These are phyloP conservation scores for Aphanomyces euteiches DNA, from an alignment of 352 stramenopile species.

Conservation along the genomic window DNA sequence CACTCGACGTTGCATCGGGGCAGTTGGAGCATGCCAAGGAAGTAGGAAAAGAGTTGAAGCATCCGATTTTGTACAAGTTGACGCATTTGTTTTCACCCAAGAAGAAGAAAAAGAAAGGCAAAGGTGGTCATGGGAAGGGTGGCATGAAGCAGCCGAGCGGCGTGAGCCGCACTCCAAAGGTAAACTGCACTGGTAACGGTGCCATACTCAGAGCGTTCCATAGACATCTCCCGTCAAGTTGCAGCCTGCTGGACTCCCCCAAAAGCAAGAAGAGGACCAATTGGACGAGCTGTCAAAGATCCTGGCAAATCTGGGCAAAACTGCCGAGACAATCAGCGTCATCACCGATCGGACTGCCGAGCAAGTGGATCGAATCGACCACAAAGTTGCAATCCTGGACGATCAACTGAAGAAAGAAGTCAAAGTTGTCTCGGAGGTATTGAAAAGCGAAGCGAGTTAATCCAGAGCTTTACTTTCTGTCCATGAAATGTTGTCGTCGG, in stretches of 20 bases:
- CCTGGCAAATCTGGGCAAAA: constrained; percentile 64
- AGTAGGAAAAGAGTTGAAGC: constrained; percentile 64
- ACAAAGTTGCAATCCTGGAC: constrained; percentile 62
- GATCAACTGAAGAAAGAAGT: constrained; percentile 64
- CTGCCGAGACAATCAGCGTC: constrained; percentile 60
- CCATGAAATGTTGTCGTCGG: constrained; percentile 83
- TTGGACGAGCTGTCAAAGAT: constrained; percentile 57
- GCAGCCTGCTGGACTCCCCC: neutral
- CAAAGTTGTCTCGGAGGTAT: constrained; percentile 33
- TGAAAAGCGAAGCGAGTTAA: constrained; percentile 12
- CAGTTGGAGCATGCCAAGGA: constrained; percentile 76
- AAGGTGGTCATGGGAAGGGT: neutral
- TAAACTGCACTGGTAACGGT: too few relatives aligned
- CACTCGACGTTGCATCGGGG: constrained; percentile 51
- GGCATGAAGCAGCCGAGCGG: neutral
- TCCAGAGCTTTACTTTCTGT: constrained; percentile 46
- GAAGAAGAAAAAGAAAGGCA: constrained; percentile 18
- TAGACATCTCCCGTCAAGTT: constrained; percentile 7
- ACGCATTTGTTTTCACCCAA: constrained; percentile 53
- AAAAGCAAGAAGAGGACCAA: constrained; percentile 35
- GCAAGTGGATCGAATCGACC: constrained; percentile 67
- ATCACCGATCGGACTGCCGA: constrained; percentile 64
- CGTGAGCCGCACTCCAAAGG: too few relatives aligned
- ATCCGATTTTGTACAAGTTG: constrained; percentile 48
- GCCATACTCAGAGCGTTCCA: neutral